Evolutionary conservation across 1,284 basidiomycete species (phyloP), one percentile per base, ranked within the genome.

Genomic region (Trichosporon sp.): DNA sequence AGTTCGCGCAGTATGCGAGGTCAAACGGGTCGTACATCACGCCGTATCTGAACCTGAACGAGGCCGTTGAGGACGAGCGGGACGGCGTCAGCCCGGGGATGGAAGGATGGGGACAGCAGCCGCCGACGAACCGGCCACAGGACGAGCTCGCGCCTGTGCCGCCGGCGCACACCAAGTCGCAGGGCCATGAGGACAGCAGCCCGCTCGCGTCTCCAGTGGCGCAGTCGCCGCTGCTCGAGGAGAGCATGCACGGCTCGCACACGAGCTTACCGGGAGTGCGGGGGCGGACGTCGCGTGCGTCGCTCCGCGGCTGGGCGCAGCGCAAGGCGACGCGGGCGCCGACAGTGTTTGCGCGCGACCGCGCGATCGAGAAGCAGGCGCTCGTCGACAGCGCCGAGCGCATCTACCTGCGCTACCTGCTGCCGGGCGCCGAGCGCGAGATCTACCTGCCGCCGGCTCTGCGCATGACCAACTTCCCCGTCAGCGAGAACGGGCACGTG

Each of bases 351-450:
- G 91, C 92, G 51, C 90, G 96, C 75, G 91, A 93, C 66, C 86
- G 91, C 66, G 92, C 95, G 18, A 97, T 99, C 82, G 90, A 91
- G 27, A 91, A 93, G 64, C 86, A 89, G 75, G 93, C 98, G 83
- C 87, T 99, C 74, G 89, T 97, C 74, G 91, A 91, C 18, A 93
- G 92, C 44, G 96, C 96, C 15, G 96, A 98, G 81, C 91, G 94
- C 76, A 98, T 99, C 78, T 98, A 91, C 85, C 90, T 91, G 76
- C 89, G 94, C 60, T 99, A 98, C 84, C 89, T 99, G 69, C 78
- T 87, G 60, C 85, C 85, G 4, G 87, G 87, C 1, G 85, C 85
- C 15, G 87, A 87, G 76, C 87, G 87, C 75, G 96, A 98, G 84
- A 95, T 99, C 71, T 98, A 98, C 82, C 90, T 99, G 21, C 96